Base-by-base conservation (phyloP, 2,329 filamentous ascomycete genomes). In the Xylariaceae sp. region DNA sequence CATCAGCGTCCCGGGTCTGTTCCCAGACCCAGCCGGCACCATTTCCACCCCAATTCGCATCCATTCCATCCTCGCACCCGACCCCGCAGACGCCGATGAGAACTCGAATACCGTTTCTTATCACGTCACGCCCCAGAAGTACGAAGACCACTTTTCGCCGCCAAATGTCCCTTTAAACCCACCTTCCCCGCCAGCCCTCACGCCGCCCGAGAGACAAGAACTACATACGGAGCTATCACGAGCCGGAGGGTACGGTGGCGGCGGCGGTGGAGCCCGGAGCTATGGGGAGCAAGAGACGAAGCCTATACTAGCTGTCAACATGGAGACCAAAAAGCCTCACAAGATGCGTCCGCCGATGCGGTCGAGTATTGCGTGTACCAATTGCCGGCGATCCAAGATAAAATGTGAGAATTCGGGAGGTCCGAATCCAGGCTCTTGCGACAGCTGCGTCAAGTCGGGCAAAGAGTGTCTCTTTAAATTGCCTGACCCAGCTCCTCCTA, bases 301-400 rank as follows among this genome's bases (percentile, higher is more conserved):
- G 47, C 53, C 57, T 47, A 55, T 65, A 57, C 56, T 57, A 56
- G 62, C 51, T 36, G 42, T 45, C 35, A 48, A 51, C 45, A 52
- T 53, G 42, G 63, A 67, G 50, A 64, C 68, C 51, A 68, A 66
- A 54, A 71, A 67, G 47, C 62, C 64, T 36, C 52, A 60, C 34
- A 66, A 66, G 56, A 71, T 72, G 54, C 67, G 69, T 42, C 63
- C 68, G 11, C 72, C 72, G 26, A 85, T 89, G 78, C 78, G 87
- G 52, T 89, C 86, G 35, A 87, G 83, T 57, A 88, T 91, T 59
- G 87, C 87, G 36, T 93, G 87, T 64, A 72, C 79, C 47, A 75
- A 80, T 49, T 91, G 87, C 60, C 77, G 87, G 43, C 79, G 80
- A 55, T 89, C 85, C 60, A 94, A 93, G 66, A 87, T 91, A 60